Base-by-base conservation (phyloP, 208 protist species). In the Phytomonas serpens region DNA sequence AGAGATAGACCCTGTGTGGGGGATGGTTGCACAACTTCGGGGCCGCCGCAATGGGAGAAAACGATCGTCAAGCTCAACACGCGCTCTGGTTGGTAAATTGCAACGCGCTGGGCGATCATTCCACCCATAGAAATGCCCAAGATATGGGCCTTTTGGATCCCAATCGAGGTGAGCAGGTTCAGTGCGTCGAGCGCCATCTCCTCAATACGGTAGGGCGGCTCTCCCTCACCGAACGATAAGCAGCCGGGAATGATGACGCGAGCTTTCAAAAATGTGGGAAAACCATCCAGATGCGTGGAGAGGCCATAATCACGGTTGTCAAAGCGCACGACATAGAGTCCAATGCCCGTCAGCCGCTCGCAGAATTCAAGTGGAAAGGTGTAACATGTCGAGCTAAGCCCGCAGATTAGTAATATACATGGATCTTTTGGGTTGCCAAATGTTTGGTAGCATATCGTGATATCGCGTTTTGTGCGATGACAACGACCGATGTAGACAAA, bases 91-190 rank as follows among this genome's bases (percentile, higher is more conserved):
- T 84, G 75, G 61, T 77, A 66, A 67, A 92, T 88, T 5, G 80
- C 80, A 70, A 93, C 80, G 37, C 81, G 72, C 74, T 95, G 90
- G 51, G 76, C 86, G 70, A 95, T 88, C 87, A 93, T 91, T 33
- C 87, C 90, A 31, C 90, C 90, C 83, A 95, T 93, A 51, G 80
- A 88, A 47, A 77, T 51, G 23, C 87, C 90, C 36, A 93, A 74
- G n/a, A 93, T 34, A 71, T 93, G 87, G 13, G 85, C 88, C 51
- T 81, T 70, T 19, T 71, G n/a, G 42, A 93, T 83, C 5, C 77
- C 68, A 5, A 95, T 75, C 27, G 76, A 71, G 4, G 68, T 75
- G 40, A 95, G 73, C 61, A 95, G 74, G 30, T 80, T 79, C 27
- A 90, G 77, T 0, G 67, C 87, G 74, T 95, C 90, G 6, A 73